Conservation (phyloP, 345 rosid species). For the Citrus inodora region DNA sequence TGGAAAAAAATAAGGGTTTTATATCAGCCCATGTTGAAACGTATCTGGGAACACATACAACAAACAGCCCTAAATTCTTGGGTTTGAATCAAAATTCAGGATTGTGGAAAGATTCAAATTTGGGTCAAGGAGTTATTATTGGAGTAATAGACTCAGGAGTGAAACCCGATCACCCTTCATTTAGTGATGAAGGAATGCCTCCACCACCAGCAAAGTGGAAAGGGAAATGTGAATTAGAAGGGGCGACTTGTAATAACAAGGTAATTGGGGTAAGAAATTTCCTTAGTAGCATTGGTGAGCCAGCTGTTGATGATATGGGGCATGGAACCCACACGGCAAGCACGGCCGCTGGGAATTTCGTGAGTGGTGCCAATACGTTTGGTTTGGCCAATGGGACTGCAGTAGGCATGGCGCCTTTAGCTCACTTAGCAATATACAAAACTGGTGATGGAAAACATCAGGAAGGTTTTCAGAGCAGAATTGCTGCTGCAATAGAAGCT, state of each 20-base stretch:
- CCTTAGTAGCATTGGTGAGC: neutral
- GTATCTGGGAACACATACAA: slow-evolving; percentile 35
- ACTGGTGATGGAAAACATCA: no score
- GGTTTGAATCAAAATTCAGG: slow-evolving; percentile 39
- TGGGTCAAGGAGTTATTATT: slow-evolving; percentile 48
- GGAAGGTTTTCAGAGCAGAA: no score
- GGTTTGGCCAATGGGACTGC: no score
- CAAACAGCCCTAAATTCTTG: slow-evolving; percentile 46
- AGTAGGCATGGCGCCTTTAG: no score
- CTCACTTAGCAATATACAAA: no score
- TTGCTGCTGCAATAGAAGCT: no score
- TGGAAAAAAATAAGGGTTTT: slow-evolving; percentile 37
- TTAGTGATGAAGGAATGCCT: no score
- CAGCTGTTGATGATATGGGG: no score
- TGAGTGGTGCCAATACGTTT: no score
- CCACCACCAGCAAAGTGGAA: no score
- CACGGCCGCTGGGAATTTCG: no score
- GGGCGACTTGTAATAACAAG: slow-evolving; percentile 46
- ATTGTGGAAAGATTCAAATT: slow-evolving; percentile 36
- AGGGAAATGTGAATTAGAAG: neutral
- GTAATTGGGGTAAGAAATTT: slow-evolving; percentile 56
- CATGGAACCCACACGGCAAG: no score
- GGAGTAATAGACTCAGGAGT: slow-evolving; percentile 54
- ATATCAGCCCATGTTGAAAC: slow-evolving; percentile 33
- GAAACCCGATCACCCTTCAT: slow-evolving; percentile 34